Conservation (phyloP, 495 filamentous ascomycete species). For the Trichocladium antarcticum region DNA sequence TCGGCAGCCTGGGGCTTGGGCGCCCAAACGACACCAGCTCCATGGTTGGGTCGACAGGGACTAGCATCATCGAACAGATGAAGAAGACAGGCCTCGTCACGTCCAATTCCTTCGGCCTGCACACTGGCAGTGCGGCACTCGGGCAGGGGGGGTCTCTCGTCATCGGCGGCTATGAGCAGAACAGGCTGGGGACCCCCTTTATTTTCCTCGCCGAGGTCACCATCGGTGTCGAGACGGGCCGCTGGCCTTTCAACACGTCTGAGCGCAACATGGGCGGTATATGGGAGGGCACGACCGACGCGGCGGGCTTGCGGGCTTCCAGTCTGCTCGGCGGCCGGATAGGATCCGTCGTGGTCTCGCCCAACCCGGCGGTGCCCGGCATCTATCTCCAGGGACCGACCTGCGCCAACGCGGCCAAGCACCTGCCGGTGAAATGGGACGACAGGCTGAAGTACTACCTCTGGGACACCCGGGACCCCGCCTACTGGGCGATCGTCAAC, state of each 20-base stretch:
- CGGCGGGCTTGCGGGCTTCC: background rate
- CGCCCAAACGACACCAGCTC: background rate
- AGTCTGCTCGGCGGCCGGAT: background rate
- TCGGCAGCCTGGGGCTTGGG: background rate
- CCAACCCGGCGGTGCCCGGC: constrained; percentile 19
- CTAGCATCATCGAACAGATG: constrained; percentile 9
- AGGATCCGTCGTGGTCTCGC: constrained; percentile 10
- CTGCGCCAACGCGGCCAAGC: constrained; percentile 33
- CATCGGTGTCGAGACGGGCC: constrained; percentile 28
- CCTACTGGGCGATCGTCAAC: too few species aligned
- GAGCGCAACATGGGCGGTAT: constrained; percentile 11
- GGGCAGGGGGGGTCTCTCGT: constrained; percentile 29
- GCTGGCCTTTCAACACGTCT: constrained; percentile 24
- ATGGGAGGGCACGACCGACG: constrained; percentile 13
- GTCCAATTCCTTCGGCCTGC: constrained; percentile 39
- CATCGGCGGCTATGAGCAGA: constrained; percentile 41
- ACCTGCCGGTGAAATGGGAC: constrained; percentile 35
- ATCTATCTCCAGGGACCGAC: constrained; percentile 36
- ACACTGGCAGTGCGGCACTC: constrained; percentile 36
- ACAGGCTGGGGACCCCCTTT: constrained; percentile 4
- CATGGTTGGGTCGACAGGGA: background rate
- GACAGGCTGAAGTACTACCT: constrained; percentile 29
- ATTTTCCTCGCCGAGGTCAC: constrained; percentile 28
- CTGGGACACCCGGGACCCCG: constrained; percentile 26
- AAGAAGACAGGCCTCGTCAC: constrained; percentile 18